Evolutionary conservation across 768 basidiomycete genomes (phyloP), one percentile per base, ranked within the genome.

Genomic region (Lentinula detonsa): DNA sequence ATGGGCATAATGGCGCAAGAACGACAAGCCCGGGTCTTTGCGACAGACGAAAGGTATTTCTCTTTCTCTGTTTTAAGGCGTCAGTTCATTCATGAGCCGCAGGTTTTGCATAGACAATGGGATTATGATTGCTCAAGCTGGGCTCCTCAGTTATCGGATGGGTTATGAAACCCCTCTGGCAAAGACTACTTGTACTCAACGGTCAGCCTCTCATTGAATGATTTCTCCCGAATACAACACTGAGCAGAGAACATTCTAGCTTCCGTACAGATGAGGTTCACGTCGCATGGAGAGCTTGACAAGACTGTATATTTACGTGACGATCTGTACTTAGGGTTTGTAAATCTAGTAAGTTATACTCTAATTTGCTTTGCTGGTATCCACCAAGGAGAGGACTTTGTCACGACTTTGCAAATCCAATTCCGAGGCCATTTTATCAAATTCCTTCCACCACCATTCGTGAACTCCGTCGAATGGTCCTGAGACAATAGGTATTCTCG

Each of bases 41-140:
- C 95, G 4, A 98, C 92, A 0, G 96, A 99, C 71, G 95, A 98
- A 73, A 81, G 95, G 96, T 91, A 65, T 57, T 33, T 23, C 21
- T 57, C 5, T 13, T 43, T 37, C 28, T 7, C 65, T 21, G 35
- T 40, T 13, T 61, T 15, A n/a, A 55, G 3, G 18, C 31, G 43
- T 18, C 8, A 16, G 23, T 13, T 33, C 5, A 56, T 43, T 56
- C 13, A 56, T 1, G 40, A 56, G 5, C 42, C 21, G n/a, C n/a
- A 96, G 95, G 58, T 98, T 96, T 73, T 98, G 97, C 74, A 98
- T 99, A 62, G 97, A 99, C 72, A 99, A 99, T 66, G 97, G 97
- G 1, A 96, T 98, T 66, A 99, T 99, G 97, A 98, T 99, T 59
- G 96, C 97, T 2, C 97, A 99, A 69, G 97, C 97, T 5, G 97